phyloP scores from a whole-genome alignment of 2,329 filamentous ascomycete genomes.

The Amauroascus niger region DNA sequence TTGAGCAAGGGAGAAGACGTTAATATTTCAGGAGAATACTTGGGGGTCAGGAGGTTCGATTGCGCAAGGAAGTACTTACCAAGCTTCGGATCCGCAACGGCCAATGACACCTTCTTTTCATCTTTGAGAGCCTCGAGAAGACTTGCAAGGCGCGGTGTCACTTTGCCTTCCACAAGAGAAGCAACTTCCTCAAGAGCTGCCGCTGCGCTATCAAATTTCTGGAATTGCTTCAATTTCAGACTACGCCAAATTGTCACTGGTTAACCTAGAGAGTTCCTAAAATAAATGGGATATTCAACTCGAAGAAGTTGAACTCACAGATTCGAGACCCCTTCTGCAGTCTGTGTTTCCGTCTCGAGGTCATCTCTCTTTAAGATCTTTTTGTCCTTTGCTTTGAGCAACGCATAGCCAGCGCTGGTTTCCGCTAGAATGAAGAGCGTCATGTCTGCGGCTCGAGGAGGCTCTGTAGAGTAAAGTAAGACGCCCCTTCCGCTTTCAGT shows the following conservation, averaged over 20 bases:
- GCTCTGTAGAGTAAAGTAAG: neutral
- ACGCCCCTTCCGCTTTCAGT: conserved; percentile 7
- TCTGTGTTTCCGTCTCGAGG: conserved; percentile 61
- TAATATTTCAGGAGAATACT: neutral
- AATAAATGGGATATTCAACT: neutral
- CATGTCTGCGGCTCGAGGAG: conserved; percentile 45
- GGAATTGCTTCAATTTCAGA: conserved; percentile 91
- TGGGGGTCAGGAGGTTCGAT: neutral
- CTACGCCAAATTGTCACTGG: conserved; percentile 35
- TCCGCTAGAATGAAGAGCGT: conserved; percentile 88
- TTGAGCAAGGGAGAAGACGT: neutral
- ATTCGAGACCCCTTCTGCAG: conserved; percentile 74
- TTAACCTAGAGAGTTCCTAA: neutral
- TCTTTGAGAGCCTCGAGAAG: conserved; percentile 87
- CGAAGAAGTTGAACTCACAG: conserved; percentile 53
- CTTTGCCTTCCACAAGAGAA: conserved; percentile 83
- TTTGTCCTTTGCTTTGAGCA: conserved; percentile 98
- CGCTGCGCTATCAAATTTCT: conserved; percentile 92
- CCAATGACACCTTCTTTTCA: conserved; percentile 93
- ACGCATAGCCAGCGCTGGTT: conserved; percentile 91
- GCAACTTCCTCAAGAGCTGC: conserved; percentile 84
- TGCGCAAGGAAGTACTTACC: conserved; percentile 32
- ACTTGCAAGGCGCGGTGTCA: conserved; percentile 72
- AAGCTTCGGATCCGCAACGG: conserved; percentile 87
- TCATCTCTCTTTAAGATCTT: conserved; percentile 88